Evolutionary conservation across 1,284 basidiomycete genomes (phyloP), one percentile per base, ranked within the genome.

Genomic region (Apiotrichum gamsii): DNA sequence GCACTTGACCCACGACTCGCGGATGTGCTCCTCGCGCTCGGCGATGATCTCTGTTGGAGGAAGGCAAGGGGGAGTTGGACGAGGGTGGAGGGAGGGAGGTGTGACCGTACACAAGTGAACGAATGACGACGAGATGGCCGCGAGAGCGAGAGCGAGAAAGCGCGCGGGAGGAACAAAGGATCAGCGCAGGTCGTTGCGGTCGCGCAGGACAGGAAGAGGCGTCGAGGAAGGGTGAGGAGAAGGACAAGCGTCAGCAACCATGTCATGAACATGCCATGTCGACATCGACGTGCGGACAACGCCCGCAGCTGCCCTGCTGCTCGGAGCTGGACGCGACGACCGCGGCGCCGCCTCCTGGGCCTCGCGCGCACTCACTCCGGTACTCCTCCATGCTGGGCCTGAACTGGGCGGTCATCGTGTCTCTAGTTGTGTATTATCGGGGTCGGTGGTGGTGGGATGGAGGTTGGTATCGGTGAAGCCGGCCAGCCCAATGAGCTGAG

Each of bases 1-100:
- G 21, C 87, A 83, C 64, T 83, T 85, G 37, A 97, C 79, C 94
- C 94, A 98, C 47, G 86, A 85, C 75, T 95, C 90, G 51, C 89
- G 84, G 63, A 97, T 78, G 72, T 82, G 78, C 39, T 82, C 76
- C 51, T 94, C 90, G 41, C 87, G 84, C 57, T 80, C 78, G 43
- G 68, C 66, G 54, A 73, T 63, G 51, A 69, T 70, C 49, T 72
- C 77, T 78, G 65, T 34, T n/a, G 37, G 16, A 5, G 5, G 25
- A 34, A 45, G 5, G 29, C 8, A 10, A 20, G 28, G 23, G 31
- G 23, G 29, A 36, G 8, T 6, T 28, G 8, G 25, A 28, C 25
- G 25, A 28, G 25, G n/a, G n/a, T n/a, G n/a, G n/a, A 28, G 25
- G 25, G 25, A 28, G 25, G 8, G 25, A n/a, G n/a, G n/a, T n/a